Conservation (phyloP, 371 early-diverging fungal species). For the Basidiobolus meristosporus region DNA sequence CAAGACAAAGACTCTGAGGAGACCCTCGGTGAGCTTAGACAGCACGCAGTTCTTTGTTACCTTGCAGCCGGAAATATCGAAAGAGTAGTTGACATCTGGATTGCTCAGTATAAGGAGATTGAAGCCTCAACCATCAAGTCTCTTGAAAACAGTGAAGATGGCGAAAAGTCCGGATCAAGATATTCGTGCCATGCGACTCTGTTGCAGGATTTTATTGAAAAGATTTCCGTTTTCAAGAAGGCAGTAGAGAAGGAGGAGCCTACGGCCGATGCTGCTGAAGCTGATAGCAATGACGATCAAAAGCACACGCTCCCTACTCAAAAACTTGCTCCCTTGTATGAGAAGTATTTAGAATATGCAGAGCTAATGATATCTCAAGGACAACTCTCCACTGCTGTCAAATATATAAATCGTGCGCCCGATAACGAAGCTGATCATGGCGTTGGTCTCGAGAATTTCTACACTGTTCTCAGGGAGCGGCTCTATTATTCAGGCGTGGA, state of each 20-base stretch:
- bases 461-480: constrained; percentile 55
- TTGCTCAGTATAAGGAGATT: constrained; percentile 13
- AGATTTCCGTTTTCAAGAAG: constrained; percentile 75
- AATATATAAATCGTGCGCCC: constrained; percentile 54
- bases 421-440: constrained; percentile 12
- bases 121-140: constrained; percentile 4
- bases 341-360: constrained; percentile 76
- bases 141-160: not conserved
- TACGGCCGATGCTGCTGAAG: constrained; percentile 17
- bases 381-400: constrained; percentile 44
- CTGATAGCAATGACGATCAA: constrained; percentile 10
- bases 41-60: constrained; percentile 74
- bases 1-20: constrained; percentile 4
- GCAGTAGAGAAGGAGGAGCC: constrained; percentile 68
- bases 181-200: constrained; percentile 22
- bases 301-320: constrained; percentile 8
- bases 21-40: constrained; percentile 11
- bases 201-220: constrained; percentile 71
- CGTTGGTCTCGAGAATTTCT: constrained; percentile 18
- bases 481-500: constrained; percentile 39
- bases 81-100: constrained; percentile 76
- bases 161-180: constrained; percentile 7
- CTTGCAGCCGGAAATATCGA: constrained; percentile 76
- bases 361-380: constrained; percentile 58
- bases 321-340: constrained; percentile 54